Base-by-base conservation (phyloP, 768 basidiomycete species). In the Lactarius indigo region DNA sequence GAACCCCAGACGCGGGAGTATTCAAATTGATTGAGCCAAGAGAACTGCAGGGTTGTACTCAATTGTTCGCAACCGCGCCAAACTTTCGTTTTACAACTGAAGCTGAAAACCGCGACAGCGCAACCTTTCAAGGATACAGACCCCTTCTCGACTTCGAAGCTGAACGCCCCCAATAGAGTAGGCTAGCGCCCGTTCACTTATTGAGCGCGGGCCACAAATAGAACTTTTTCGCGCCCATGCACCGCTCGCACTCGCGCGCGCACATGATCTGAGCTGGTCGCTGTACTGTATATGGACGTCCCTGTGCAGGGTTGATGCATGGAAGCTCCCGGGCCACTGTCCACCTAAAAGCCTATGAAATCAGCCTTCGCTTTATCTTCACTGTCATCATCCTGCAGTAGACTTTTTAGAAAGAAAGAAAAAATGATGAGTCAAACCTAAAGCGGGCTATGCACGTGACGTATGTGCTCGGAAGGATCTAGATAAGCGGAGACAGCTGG, bases 11-110 rank as follows among this genome's bases (percentile, higher is more conserved):
- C 61, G 18, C 20, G 62, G 52, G 57, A 50, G 35, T 26, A 17
- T 39, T 41, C 52, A 63, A 58, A 37, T 58, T 58, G 31, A 39
- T 66, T 57, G 33, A 47, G 18, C 61, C 35, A 13, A 54, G 55
- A 15, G 50, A 41, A 37, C 50, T 41, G 42, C 50, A 56, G 54
- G 4, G 12, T 4, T 26, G 50, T 61, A 61, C 42, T 55, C n/a
- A 37, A 33, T 35, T 37, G 20, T 44, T 31, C 28, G 28, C 30
- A 42, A 35, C 26, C 30, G 37, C 30, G 39, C 50, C 44, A n/a
- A 47, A 44, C 44, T 33, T 31, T 31, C 44, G 59, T 60, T 31
- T 50, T 44, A 20, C 31, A 20, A 15, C 13, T 30, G 28, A 55
- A 55, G 26, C 7, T 9, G 39, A 28, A 61, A 6, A 61, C 42